phyloP scores from a whole-genome alignment of 495 filamentous ascomycete species.

The Staphylotrichum longicolle region DNA sequence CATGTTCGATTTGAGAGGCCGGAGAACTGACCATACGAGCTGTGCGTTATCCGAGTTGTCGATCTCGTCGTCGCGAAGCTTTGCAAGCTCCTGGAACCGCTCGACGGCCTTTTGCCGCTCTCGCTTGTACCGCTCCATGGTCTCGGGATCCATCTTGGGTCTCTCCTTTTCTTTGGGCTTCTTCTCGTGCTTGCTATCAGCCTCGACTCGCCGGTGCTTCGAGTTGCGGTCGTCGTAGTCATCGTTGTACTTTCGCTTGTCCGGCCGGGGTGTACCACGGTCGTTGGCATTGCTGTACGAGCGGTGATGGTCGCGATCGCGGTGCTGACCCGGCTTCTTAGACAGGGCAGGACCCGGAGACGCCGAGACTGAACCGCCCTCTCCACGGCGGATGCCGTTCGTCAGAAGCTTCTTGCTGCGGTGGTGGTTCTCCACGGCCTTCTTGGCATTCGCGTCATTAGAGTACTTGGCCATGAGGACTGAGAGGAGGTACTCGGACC shows the following conservation, averaged over 20 bases:
- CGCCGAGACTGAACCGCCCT: slow-evolving; percentile 53
- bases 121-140: slow-evolving; percentile 34
- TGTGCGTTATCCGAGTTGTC: slow-evolving; percentile 34
- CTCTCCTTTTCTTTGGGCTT: slow-evolving; percentile 35
- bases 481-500: slow-evolving; percentile 89
- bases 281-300: slow-evolving; percentile 48
- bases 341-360: slow-evolving; percentile 55
- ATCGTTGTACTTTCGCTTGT: slow-evolving; percentile 47
- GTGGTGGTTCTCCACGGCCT: slow-evolving; percentile 83
- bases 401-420: slow-evolving; percentile 72
- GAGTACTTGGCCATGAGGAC: slow-evolving; percentile 78
- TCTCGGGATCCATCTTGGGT: slow-evolving; percentile 37
- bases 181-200: slow-evolving; percentile 32
- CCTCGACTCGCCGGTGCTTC: slow-evolving; percentile 38
- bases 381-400: slow-evolving; percentile 52
- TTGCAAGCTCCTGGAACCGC: slow-evolving; percentile 35
- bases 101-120: slow-evolving; percentile 37
- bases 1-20: slow-evolving; percentile 45
- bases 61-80: slow-evolving; percentile 35
- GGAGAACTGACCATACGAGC: slow-evolving; percentile 45
- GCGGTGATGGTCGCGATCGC: slow-evolving; percentile 49
- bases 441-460: slow-evolving; percentile 68
- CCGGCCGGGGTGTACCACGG: slow-evolving; percentile 43
- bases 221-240: slow-evolving; percentile 37
- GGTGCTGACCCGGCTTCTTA: slow-evolving; percentile 42